Evolutionary conservation across 352 stramenopile species (phyloP).

Genomic region (Elongisporangium undulatum): DNA sequence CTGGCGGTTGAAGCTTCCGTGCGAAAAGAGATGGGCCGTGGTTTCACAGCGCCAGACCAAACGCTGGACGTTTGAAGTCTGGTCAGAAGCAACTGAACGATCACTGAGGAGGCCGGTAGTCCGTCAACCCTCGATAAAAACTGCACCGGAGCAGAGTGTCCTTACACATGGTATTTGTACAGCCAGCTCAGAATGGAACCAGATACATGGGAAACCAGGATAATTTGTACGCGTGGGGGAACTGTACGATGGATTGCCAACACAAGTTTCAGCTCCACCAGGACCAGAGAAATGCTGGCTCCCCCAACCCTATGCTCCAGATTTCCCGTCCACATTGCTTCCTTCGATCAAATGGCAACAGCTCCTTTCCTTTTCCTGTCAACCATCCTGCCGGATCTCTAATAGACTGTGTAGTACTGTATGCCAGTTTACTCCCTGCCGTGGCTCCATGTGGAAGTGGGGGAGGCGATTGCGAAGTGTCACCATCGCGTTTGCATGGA

Average conservation of each 20-base stretch:
- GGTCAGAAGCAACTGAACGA: not conserved
- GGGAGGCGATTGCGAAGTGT: not conserved
- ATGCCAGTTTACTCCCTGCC: not conserved
- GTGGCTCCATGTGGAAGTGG: not conserved
- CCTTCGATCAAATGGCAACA: not conserved
- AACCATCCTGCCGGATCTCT: not conserved
- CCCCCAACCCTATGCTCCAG: not conserved
- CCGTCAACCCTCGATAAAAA: not conserved
- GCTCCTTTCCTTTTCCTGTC: not conserved
- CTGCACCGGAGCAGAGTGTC: not conserved
- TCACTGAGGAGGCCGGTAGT: not conserved
- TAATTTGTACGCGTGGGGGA: not conserved
- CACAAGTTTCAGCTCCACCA: not conserved
- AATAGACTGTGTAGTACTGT: no score
- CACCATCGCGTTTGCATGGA: not conserved
- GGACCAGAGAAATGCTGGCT: not conserved
- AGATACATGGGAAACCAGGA: no score
- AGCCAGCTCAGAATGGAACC: no score
- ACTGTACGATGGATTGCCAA: not conserved
- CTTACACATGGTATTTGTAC: no score
- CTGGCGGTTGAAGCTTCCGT: not conserved
- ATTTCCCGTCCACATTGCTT: not conserved
- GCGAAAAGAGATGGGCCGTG: not conserved
- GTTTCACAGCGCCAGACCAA: not conserved
- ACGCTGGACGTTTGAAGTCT: not conserved